Percentiles rank a stretch among this genome's conserved stretches.
Evolutionary conservation across 345 rosid species (phyloP).

Genomic region (Aethionema arabicum): DNA sequence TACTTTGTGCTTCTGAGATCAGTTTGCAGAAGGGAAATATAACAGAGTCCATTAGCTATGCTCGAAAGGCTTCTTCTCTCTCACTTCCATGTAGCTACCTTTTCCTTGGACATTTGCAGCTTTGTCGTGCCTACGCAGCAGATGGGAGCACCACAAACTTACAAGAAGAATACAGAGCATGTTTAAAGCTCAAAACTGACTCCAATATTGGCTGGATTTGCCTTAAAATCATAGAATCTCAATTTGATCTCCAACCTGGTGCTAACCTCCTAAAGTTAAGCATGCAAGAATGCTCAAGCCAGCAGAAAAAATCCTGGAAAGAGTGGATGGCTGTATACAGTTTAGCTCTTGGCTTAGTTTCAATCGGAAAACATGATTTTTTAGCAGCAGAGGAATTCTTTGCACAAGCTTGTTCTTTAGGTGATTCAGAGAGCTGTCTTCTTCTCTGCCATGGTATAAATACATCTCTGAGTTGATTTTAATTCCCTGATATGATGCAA

Average conservation of each 20-base stretch:
- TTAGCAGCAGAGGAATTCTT: slow-evolving; percentile 62
- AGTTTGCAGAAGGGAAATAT: slow-evolving; percentile 59
- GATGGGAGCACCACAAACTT: slow-evolving; percentile 43
- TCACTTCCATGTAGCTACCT: slow-evolving; percentile 57
- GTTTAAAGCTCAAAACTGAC: slow-evolving; percentile 79
- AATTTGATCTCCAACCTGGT: slow-evolving; percentile 50
- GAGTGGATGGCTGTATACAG: slow-evolving; percentile 64
- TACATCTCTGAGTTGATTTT: too few relatives aligned
- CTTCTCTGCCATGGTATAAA: slow-evolving; percentile 74
- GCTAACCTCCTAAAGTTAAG: slow-evolving; percentile 47
- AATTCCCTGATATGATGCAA: too few relatives aligned
- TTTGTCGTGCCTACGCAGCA: slow-evolving; percentile 83
- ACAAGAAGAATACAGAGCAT: slow-evolving; percentile 56
- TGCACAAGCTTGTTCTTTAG: slow-evolving; percentile 59
- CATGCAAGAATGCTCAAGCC: slow-evolving; percentile 49
- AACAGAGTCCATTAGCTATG: slow-evolving; percentile 46
- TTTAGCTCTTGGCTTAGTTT: slow-evolving; percentile 57
- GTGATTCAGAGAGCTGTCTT: slow-evolving; percentile 58
- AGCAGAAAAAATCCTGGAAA: slow-evolving; percentile 46
- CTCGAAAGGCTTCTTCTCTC: slow-evolving; percentile 58
- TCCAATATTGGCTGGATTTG: slow-evolving; percentile 71
- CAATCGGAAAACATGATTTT: slow-evolving; percentile 49
- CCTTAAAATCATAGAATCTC: slow-evolving; percentile 69
- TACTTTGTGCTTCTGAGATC: slow-evolving; percentile 83
- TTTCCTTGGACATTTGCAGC: slow-evolving; percentile 70